Percentiles rank a stretch among this genome's conserved stretches.
Evolutionary conservation across 305 asterid genomes (phyloP).

Genomic region (Fraxinus xanthoxyloides): DNA sequence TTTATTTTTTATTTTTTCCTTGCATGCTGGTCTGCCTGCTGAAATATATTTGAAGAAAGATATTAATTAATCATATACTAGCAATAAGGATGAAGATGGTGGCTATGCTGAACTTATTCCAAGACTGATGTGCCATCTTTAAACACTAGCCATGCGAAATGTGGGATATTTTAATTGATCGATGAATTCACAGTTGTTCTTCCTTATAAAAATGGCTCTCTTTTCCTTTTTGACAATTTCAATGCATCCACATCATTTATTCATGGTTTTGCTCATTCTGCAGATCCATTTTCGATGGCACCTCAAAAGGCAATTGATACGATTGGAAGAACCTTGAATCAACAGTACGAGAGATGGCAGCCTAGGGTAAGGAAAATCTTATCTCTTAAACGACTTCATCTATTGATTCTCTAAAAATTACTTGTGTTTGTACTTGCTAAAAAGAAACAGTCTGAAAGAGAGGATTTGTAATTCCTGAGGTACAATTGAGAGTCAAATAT

Average conservation of each 20-base stretch:
- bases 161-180: background rate
- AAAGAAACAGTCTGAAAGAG: background rate
- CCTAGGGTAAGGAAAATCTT: constrained; percentile 63
- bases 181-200: background rate
- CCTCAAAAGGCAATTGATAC: constrained; percentile 95
- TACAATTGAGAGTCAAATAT: constrained; percentile 14
- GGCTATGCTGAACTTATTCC: background rate
- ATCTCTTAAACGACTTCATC: background rate
- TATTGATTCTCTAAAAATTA: background rate
- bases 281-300: constrained; percentile 96
- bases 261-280: constrained; percentile 25
- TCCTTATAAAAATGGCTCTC: background rate
- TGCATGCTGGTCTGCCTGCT: background rate
- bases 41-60: background rate
- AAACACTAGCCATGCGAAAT: background rate
- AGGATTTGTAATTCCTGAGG: constrained; percentile 3
- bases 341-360: constrained; percentile 98
- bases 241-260: constrained; percentile 3
- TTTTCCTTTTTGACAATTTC: background rate
- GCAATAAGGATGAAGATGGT: background rate
- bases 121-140: background rate
- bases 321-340: constrained; percentile 83
- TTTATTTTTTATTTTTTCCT: background rate
- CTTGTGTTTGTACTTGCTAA: constrained; percentile 1
- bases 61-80: background rate